Base-by-base conservation (phyloP, 2,329 filamentous ascomycete species). In the Cercospora berteroae region DNA sequence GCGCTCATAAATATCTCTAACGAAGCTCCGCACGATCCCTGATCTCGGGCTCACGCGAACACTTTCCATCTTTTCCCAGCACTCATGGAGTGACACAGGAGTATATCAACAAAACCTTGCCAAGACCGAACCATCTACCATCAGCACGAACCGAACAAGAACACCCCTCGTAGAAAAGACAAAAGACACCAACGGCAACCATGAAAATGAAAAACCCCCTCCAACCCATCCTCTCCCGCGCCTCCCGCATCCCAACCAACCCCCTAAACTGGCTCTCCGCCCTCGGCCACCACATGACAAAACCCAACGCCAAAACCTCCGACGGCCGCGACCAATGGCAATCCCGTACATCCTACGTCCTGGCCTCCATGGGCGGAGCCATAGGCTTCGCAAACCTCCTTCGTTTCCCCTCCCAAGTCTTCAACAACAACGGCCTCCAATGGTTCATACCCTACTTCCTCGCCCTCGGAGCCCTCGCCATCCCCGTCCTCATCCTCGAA, bases 391-490 rank as follows among this genome's bases (percentile, higher is more conserved):
- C 85, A 29, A 87, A 87, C 72, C 79, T 87, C 25, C 79, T 87
- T 20, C 81, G 86, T 29, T 87, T 87, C 67, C 86, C 86, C 2
- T 87, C 84, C 0, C 83, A 85, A 44, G 81, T 87, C 2, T 88
- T 86, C 81, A 87, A 87, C 77, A 87, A 87, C 74, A 81, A 85
- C 65, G 86, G 86, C 2, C 78, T 87, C 5, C 85, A 87, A 71
- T 88, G 86, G 86, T 88, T 86, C 74, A 83, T 87, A 18, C 86
- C 85, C 0, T 88, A 87, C 68, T 73, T 87, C 4, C 77, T 87
- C 65, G 83, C 84, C 5, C 80, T 87, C 16, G 83, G 86, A 66
- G 75, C 87, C 10, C 81, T 88, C 65, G 85, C 85, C 42, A 87
- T 87, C 55, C 86, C 85, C 0, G 81, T 83, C 0, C 80, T 87